Base-by-base conservation (phyloP, 2,329 filamentous ascomycete genomes). In the Fusarium hostae region DNA sequence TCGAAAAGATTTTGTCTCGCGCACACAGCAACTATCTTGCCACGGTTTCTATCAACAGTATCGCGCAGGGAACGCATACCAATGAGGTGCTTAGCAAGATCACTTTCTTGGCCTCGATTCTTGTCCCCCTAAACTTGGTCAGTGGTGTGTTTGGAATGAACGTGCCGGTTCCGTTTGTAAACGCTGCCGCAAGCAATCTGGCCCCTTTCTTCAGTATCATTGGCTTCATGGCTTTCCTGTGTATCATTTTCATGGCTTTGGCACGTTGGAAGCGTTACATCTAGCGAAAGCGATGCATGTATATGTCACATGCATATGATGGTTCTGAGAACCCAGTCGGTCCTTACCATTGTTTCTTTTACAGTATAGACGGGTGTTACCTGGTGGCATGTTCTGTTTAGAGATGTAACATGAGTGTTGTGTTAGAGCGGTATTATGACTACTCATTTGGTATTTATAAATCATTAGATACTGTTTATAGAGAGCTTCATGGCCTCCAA, bases 21-120 rank as follows among this genome's bases (percentile, higher is more conserved):
- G 93, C 93, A 4, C 96, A 99, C 84, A 94, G 92, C 85, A 99
- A 98, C 81, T 98, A 99, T 79, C 88, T 99, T 40, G 95, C 96
- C 2, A 96, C 98, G 79, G 89, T 98, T 69, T 95, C 92, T 41
- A 95, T 98, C 76, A 94, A 97, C 81, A 95, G 93, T 81, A 93
- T 97, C 76, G 90, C 92, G 3, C 91, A 97, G 80, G 95, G 95
- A 30, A 97, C 95, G 66, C 88, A 91, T 73, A 94, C 94, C 59
- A 98, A 98, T 83, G 89, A 92, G 72, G 92, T 95, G 10, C 88
- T 99, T 16, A 95, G 94, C 84, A 97, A 98, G 84, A 96, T 99
- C 76, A 99, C 96, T 1, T 89, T 98, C 66, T 86, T 98, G 71
- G 96, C 94, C 1, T 97, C 95, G 6, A 93, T 99, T 73, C 88